A percentile compares a stretch with the other conserved stretches of the same genome.
These are phyloP conservation scores for Xylaria sp. DNA, from an alignment of 2,329 filamentous ascomycete genomes.

Conservation along the genomic window DNA sequence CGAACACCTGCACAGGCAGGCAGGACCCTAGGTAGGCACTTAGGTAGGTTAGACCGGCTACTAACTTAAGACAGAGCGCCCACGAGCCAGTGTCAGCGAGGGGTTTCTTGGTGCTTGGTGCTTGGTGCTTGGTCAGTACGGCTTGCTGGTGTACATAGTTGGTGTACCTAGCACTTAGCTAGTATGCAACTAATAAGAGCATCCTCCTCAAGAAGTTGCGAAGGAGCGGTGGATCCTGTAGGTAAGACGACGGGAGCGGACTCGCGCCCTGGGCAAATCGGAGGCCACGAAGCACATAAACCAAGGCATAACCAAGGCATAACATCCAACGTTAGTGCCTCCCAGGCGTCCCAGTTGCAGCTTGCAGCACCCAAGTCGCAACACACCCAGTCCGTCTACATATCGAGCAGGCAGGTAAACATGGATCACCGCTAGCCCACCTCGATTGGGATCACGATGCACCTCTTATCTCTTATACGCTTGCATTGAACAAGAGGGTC, in stretches of 20 bases:
- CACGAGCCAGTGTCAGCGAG: slow-evolving; percentile 41
- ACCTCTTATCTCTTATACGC: slow-evolving; percentile 33
- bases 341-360: slow-evolving; percentile 31
- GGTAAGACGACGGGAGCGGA: slow-evolving; percentile 39
- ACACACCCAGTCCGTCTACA: slow-evolving; percentile 29
- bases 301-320: slow-evolving; percentile 37
- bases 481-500: slow-evolving; percentile 29
- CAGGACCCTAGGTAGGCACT: slow-evolving; percentile 13
- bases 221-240: slow-evolving; percentile 45
- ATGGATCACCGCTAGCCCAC: slow-evolving; percentile 19
- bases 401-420: slow-evolving; percentile 7
- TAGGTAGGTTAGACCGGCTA: slow-evolving; percentile 18
- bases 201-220: slow-evolving; percentile 29
- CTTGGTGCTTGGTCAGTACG: neutral
- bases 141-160: neutral
- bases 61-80: slow-evolving; percentile 38
- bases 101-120: slow-evolving; percentile 11
- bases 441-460: slow-evolving; percentile 25
- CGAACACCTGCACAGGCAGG: slow-evolving; percentile 24
- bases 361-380: slow-evolving; percentile 31
- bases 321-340: slow-evolving; percentile 34
- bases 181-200: slow-evolving; percentile 39
- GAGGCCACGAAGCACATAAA: slow-evolving; percentile 29
- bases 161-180: too few relatives aligned
- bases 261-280: slow-evolving; percentile 38